Evolutionary conservation across 2,329 filamentous ascomycete genomes (phyloP).

Genomic region (Clarireedia hainanense): DNA sequence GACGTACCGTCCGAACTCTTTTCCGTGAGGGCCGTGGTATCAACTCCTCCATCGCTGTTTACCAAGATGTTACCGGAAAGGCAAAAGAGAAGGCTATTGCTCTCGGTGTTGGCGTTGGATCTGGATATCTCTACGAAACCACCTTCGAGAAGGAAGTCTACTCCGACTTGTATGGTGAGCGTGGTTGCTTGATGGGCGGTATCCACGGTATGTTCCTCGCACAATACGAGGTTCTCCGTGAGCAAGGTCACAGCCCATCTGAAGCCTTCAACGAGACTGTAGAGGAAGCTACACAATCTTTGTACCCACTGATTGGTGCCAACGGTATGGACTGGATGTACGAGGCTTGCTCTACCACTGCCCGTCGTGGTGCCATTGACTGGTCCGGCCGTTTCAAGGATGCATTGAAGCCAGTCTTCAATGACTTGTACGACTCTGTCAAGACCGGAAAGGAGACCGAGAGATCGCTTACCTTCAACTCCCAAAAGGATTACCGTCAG

Average conservation of each 20-base stretch:
- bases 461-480: conserved; percentile 95
- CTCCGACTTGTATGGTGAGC: conserved; percentile 99
- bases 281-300: conserved; percentile 95
- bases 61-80: conserved; percentile 95
- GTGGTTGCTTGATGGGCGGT: conserved; percentile 98
- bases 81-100: conserved; percentile 97
- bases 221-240: conserved; percentile 99
- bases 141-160: conserved; percentile 99
- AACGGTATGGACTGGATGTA: conserved; percentile 99
- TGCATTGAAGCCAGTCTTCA: conserved; percentile 97
- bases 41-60: conserved; percentile 98
- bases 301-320: conserved; percentile 95
- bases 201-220: conserved; percentile 99
- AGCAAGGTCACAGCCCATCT: conserved; percentile 93
- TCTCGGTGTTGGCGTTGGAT: conserved; percentile 92
- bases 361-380: conserved; percentile 96
- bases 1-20: conserved; percentile 94
- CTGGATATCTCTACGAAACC: conserved; percentile 99
- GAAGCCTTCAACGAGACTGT: conserved; percentile 99
- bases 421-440: conserved; percentile 91
- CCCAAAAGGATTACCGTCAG: conserved; percentile 90
- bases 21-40: conserved; percentile 99
- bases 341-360: conserved; percentile 97
- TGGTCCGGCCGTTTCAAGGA: conserved; percentile 98
- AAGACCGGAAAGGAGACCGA: conserved; percentile 87